These are phyloP conservation scores for Fusarium austroafricanum DNA, from an alignment of 2,329 filamentous ascomycete species.

Conservation along the genomic window DNA sequence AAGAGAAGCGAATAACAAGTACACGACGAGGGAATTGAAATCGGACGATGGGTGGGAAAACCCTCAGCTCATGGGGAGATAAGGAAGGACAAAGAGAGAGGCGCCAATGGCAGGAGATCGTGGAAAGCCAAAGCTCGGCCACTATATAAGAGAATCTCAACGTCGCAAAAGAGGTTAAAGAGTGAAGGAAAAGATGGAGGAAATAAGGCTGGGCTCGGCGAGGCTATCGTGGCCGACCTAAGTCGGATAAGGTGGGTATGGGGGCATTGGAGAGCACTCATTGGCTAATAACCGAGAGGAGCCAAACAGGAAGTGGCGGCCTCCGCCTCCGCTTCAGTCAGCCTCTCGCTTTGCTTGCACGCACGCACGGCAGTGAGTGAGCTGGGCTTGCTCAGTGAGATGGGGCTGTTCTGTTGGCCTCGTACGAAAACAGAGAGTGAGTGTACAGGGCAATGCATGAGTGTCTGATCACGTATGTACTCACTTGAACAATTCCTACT, in stretches of 20 bases:
- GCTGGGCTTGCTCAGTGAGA: neutral
- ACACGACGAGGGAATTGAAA: constrained; percentile 32
- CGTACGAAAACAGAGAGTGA: constrained; percentile 21
- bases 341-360: constrained; percentile 37
- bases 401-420: constrained; percentile 30
- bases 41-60: constrained; percentile 26
- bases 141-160: constrained; percentile 13
- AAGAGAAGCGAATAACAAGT: constrained; percentile 21
- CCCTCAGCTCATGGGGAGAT: constrained; percentile 1
- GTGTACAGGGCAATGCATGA: constrained; percentile 4
- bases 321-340: constrained; percentile 36
- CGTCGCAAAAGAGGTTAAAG: constrained; percentile 19
- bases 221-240: constrained; percentile 44
- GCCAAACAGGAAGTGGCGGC: constrained; percentile 31
- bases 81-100: constrained; percentile 22
- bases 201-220: constrained; percentile 46
- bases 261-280: constrained; percentile 28
- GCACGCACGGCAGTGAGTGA: constrained; percentile 19
- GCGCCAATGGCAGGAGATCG: constrained; percentile 22
- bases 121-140: constrained; percentile 17
- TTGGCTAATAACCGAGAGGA: constrained; percentile 46
- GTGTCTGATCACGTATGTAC: constrained; percentile 29
- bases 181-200: constrained; percentile 19
- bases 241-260: constrained; percentile 13
- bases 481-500: constrained; percentile 23